These are phyloP conservation scores for Myxozyma neglecta DNA, from an alignment of 805 yeast genomes.

Conservation along the genomic window DNA sequence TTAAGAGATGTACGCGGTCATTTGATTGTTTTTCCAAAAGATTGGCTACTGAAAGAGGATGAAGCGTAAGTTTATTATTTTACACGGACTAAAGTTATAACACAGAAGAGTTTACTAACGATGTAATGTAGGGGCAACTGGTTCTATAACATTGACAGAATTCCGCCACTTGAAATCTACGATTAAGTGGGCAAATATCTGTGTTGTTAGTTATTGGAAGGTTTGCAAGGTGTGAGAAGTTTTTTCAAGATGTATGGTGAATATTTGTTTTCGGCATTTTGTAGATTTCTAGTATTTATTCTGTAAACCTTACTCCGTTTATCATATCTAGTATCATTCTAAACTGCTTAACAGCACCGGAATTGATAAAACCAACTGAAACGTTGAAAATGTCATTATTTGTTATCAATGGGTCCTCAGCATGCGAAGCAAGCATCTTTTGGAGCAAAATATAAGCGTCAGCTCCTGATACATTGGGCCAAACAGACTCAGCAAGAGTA, in stretches of 20 bases:
- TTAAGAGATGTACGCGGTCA: slow-evolving; percentile 78
- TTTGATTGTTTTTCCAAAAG: slow-evolving; percentile 85
- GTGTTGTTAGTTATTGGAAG: background rate
- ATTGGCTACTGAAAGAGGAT: slow-evolving; percentile 84
- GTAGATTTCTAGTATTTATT: background rate
- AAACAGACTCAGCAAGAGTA: background rate
- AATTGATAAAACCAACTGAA: background rate
- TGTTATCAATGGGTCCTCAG: background rate
- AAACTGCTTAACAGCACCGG: background rate
- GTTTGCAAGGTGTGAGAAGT: background rate
- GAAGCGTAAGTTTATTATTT: slow-evolving; percentile 45
- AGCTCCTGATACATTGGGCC: slow-evolving; percentile 23
- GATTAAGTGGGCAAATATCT: slow-evolving; percentile 46
- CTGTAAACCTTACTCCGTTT: slow-evolving; percentile 4
- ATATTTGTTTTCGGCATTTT: background rate
- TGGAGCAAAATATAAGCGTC: slow-evolving; percentile 6
- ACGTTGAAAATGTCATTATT: background rate
- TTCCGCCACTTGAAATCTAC: slow-evolving; percentile 94
- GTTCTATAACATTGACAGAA: slow-evolving; percentile 90
- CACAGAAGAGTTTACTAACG: background rate
- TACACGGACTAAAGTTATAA: background rate
- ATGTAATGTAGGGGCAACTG: slow-evolving; percentile 67
- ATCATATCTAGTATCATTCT: background rate
- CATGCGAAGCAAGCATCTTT: background rate
- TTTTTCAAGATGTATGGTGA: background rate